Percentiles rank a stretch among this genome's conserved stretches.
phyloP scores from a whole-genome alignment of 208 protist genomes.

The Crithidia bombi region DNA sequence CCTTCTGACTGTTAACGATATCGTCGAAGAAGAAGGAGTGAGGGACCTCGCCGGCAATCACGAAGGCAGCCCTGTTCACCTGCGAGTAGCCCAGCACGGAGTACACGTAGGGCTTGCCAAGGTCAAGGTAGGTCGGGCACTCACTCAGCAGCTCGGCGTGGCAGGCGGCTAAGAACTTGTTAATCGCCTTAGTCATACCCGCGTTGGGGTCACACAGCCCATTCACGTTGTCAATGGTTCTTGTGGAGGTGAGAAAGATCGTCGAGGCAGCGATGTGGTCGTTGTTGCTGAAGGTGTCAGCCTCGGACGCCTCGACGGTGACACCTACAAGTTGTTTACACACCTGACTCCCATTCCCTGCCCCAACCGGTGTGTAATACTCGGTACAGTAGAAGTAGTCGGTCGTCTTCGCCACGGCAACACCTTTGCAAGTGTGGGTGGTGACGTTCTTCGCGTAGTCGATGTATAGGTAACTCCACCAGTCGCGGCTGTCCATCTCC shows the following conservation, averaged over 20 bases:
- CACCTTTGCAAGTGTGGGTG: slow-evolving; percentile 6
- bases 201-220: slow-evolving; percentile 2
- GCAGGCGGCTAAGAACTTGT: not conserved
- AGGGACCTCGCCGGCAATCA: slow-evolving; percentile 1
- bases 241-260: not conserved
- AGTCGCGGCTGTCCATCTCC: not conserved
- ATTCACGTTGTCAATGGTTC: slow-evolving; percentile 8
- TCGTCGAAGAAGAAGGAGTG: slow-evolving; percentile 16
- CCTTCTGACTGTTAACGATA: slow-evolving; percentile 1
- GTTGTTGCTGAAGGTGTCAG: not conserved
- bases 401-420: not conserved
- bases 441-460: slow-evolving; percentile 9
- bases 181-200: not conserved
- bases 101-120: slow-evolving; percentile 7
- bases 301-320: slow-evolving; percentile 14
- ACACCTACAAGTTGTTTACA: slow-evolving; percentile 8
- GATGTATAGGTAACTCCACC: slow-evolving; percentile 18
- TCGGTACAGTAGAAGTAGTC: slow-evolving; percentile 20
- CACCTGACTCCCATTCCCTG: not conserved
- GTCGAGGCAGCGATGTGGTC: not conserved
- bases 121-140: not conserved
- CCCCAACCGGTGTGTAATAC: not conserved
- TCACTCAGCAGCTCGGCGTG: not conserved
- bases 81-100: slow-evolving; percentile 10
- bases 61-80: slow-evolving; percentile 2